Base-by-base conservation (phyloP, 2,329 filamentous ascomycete species). In the Talaromyces pinophilus region DNA sequence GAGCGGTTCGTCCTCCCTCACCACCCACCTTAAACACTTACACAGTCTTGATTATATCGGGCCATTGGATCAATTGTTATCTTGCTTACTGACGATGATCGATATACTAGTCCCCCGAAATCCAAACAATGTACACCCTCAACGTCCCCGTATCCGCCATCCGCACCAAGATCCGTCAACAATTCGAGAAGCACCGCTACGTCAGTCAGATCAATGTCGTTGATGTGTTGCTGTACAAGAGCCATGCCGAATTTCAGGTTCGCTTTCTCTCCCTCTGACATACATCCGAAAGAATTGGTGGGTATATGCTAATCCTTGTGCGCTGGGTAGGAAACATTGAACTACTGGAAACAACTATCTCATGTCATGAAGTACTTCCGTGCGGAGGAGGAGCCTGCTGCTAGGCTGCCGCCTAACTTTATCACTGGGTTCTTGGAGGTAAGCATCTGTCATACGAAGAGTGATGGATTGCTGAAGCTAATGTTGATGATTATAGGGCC, bases 321-420 rank as follows among this genome's bases (percentile, higher is more conserved):
- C 13, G 13, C 35, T 52, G 28, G 19, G 8, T 44, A 97, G 93
- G 95, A 99, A 86, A 99, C 92, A 63, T 88, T 99, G 85, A 99
- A 99, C 84, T 99, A 91, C 86, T 99, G 95, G 95, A 97, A 97
- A 82, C 95, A 99, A 82, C 86, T 93, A 69, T 91, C 91, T 70
- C 95, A 99, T 79, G 87, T 99, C 72, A 92, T 99, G 87, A 93
- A 95, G 74, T 99, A 97, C 82, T 99, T 98, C 86, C 89, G 93
- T 77, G 86, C 89, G 73, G 93, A 98, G 80, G 92, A 88, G 84
- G 92, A 88, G 79, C 90, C 84, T 79, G 92, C 84, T 71, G 84
- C 87, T 73, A 88, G 87, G 78, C 82, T 97, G 81, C 94, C 94
- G 46, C 88, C 88, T 74, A 95, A 87, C 83, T 99, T 99, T 83